phyloP scores from a whole-genome alignment of 305 asterid genomes.

The Petunia hybrid region DNA sequence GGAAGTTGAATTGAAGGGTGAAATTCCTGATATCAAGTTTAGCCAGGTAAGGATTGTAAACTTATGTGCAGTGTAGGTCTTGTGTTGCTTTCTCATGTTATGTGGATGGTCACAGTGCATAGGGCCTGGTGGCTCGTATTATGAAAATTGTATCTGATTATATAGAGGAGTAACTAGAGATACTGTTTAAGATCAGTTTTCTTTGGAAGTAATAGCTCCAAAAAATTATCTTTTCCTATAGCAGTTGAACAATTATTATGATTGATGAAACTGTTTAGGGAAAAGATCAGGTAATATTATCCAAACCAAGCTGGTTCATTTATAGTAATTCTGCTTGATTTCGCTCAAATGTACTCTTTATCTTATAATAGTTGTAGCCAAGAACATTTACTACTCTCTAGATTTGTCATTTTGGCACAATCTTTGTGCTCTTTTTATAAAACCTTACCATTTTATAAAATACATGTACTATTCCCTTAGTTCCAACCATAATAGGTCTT shows the following conservation, averaged over 20 bases:
- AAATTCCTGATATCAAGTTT: conserved; percentile 83
- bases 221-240: neutral
- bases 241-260: neutral
- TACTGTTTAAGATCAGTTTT: neutral
- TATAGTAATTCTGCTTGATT: neutral
- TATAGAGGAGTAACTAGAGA: neutral
- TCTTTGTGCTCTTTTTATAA: too few species aligned
- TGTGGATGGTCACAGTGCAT: neutral
- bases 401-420: too few species aligned
- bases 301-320: conserved; percentile 1
- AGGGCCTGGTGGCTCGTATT: conserved; percentile 23
- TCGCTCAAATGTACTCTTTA: neutral
- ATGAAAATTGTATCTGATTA: conserved; percentile 16
- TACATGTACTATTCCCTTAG: neutral
- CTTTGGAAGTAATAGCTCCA: conserved; percentile 16
- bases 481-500: neutral
- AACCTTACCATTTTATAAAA: too few species aligned
- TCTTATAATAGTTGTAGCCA: conserved; percentile 8
- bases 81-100: conserved; percentile 30
- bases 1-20: conserved; percentile 71
- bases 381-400: neutral
- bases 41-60: conserved; percentile 73
- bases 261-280: neutral
- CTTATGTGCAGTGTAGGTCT: conserved; percentile 24
- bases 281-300: conserved; percentile 11